Base-by-base conservation (phyloP, 2,329 filamentous ascomycete species). In the Trichophyton verrucosum region DNA sequence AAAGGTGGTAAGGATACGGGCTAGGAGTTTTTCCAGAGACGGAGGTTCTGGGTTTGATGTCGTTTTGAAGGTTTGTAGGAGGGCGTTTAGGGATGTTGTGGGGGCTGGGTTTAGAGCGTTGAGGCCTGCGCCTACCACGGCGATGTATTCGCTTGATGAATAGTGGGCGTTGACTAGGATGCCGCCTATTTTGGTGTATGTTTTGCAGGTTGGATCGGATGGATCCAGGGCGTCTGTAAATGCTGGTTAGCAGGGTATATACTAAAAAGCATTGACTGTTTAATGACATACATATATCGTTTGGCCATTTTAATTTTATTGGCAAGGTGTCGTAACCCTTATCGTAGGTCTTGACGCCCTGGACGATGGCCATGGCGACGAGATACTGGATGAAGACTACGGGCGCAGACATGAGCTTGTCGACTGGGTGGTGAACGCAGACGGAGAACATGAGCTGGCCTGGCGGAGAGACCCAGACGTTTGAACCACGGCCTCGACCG, bases 341-440 rank as follows among this genome's bases (percentile, higher is more conserved):
- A 57, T 86, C 90, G 69, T 97, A 97, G 27, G 80, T 81, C 64
- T 88, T 86, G 64, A 97, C 86, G 0, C 89, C 92, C 64, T 89
- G 83, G 2, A 95, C 87, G 47, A 92, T 87, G 46, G 94, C 91
- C 53, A 99, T 83, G 0, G 91, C 91, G 0, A 90, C 86, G 13
- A 99, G 81, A 71, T 99, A 99, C 73, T 97, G 94, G 30, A 97
- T 80, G 73, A 99, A 97, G 0, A 96, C 86, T 8, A 97, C 86
- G 0, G 94, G 91, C 0, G 88, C 87, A 1, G 80, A 82, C 49
- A 81, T 78, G 7, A 85, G 86, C 7, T 94, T 81, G 33, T 86
- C 79, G 33, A 88, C 83, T 0, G 88, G 82, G 74, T 99, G 94
- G 64, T 89, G 88, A 65, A 99, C 84, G 44, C 95, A 84, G 0